Evolutionary conservation across 768 basidiomycete genomes (phyloP), one percentile per base, ranked within the genome.

Genomic region (Chlorophyllum brunneum): DNA sequence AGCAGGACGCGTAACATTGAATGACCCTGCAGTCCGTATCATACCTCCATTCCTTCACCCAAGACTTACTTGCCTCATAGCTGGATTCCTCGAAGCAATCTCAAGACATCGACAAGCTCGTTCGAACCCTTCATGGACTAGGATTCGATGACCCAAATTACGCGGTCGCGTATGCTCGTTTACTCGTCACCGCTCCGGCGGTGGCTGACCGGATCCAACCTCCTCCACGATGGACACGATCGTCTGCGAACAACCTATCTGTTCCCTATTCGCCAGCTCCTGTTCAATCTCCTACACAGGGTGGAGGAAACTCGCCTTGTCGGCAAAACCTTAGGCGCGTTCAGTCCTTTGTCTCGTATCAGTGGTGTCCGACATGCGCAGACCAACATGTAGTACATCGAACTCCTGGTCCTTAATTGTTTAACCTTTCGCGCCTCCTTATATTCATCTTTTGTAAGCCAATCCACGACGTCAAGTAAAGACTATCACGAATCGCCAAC

Each of bases 181-280:
- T 48, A 30, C 34, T 48, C 9, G 34, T 48, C 8, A 23, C 34
- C 15, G 46, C 46, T 9, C 46, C 46, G 24, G 33, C 15, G 31
- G 46, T 48, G 46, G 46, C 46, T 48, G 46, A 48, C 46, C 33
- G 46, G 13, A 48, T 48, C 2, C 33, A 15, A 37, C 46, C 46
- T 37, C 46, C 34, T 36, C 9, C 5, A 36, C 34, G 34, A 36
- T 36, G 34, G 34, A 36, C 34, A 15, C 34, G 34, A 16, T n/a
- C 34, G 13, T 16, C 15, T n/a, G 34, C 34, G 13, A 13, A 8
- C 34, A 36, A 13, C 3, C 34, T 36, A n/a, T 36, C 34, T 11
- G 34, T 16, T 36, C 34, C 34, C 5, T 15, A 36, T 36, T 36
- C 34, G 16, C 34, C 34, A 8, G 15, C 34, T 11, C 3, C n/a